These are phyloP conservation scores for Patellifolia procumbens DNA, from an alignment of 179 eudicot genomes.

Conservation along the genomic window DNA sequence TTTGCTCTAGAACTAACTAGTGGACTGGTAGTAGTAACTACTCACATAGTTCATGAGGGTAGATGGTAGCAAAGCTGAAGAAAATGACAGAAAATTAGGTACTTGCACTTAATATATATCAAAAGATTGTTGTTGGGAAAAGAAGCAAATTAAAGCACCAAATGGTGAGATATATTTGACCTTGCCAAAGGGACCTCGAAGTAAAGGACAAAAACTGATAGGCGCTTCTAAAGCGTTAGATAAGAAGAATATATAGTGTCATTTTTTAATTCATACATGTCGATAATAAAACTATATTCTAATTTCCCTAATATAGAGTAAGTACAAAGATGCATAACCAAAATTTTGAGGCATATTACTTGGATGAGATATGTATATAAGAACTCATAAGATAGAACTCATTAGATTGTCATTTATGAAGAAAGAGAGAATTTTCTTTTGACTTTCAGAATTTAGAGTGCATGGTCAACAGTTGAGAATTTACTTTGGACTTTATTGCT, in stretches of 20 bases:
- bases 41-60: background rate
- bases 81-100: background rate
- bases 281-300: background rate
- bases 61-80: background rate
- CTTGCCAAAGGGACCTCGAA: background rate
- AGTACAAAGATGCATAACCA: conserved; percentile 4
- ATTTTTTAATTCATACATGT: no score
- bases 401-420: background rate
- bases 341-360: background rate
- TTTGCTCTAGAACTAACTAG: background rate
- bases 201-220: no score
- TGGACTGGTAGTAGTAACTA: background rate
- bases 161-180: background rate
- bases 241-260: no score
- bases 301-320: background rate
- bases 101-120: background rate
- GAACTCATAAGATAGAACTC: no score
- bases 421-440: no score
- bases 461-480: background rate
- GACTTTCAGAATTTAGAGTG: conserved; percentile 12
- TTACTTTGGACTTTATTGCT: background rate
- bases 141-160: background rate
- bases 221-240: no score
- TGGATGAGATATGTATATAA: background rate
- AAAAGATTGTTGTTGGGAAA: background rate